Evolutionary conservation across 1,284 basidiomycete genomes (phyloP).

Genomic region (Pyrrhoderma noxium): DNA sequence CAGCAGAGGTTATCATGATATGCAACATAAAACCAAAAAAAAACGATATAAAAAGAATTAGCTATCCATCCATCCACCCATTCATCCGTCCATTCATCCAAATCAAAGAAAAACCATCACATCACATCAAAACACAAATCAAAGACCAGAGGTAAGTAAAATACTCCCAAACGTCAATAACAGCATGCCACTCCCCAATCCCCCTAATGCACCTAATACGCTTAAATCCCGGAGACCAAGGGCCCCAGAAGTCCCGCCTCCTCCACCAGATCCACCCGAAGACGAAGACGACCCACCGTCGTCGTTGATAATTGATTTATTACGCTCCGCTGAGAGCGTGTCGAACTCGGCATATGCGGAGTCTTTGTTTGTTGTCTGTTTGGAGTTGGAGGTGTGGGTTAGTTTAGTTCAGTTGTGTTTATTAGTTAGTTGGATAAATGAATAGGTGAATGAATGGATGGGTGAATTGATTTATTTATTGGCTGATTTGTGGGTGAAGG

Average conservation of each 20-base stretch:
- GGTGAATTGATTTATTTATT: too few species aligned
- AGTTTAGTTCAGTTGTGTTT: background rate
- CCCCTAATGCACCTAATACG: background rate
- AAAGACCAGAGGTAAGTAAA: background rate
- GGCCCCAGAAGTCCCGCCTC: background rate
- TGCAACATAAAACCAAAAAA: too few species aligned
- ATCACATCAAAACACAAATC: background rate
- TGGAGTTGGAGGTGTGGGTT: background rate
- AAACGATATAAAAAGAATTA: too few species aligned
- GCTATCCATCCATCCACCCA: too few species aligned
- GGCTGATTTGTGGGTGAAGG: too few species aligned
- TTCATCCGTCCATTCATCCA: too few species aligned
- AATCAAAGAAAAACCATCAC: too few species aligned
- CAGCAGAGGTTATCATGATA: too few species aligned
- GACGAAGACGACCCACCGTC: background rate
- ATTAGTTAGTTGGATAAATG: too few species aligned
- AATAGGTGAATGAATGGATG: too few species aligned
- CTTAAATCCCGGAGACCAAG: background rate
- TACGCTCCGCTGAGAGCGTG: conserved; percentile 10
- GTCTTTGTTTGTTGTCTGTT: conserved; percentile 9
- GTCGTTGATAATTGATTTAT: conserved; percentile 2
- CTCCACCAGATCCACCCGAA: too few species aligned
- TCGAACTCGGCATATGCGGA: conserved; percentile 13
- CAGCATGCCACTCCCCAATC: background rate
- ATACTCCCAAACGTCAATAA: background rate